Conservation (phyloP, 805 yeast genomes). For the Starmerella asiatica region DNA sequence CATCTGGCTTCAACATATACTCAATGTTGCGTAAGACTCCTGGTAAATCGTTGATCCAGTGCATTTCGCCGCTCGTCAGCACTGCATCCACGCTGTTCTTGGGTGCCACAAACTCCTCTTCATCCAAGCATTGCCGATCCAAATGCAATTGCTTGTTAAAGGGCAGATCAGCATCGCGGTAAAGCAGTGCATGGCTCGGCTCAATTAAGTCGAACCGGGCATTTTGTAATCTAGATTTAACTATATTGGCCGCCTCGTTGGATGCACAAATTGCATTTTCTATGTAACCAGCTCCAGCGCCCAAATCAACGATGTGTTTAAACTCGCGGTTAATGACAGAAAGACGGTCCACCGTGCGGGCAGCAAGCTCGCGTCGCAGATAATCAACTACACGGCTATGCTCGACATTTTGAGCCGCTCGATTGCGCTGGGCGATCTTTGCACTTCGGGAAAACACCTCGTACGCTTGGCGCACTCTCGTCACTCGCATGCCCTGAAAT, state of each 20-base stretch:
- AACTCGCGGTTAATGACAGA: constrained; percentile 58
- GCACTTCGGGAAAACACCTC: constrained; percentile 51
- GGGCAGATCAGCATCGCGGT: constrained; percentile 36
- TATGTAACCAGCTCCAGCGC: constrained; percentile 58
- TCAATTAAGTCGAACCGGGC: constrained; percentile 54
- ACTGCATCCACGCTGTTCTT: constrained; percentile 52
- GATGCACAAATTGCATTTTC: constrained; percentile 31
- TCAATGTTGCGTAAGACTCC: constrained; percentile 43
- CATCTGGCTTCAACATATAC: constrained; percentile 57
- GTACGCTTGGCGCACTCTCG: constrained; percentile 17
- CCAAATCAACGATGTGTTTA: constrained; percentile 51
- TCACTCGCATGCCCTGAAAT: neutral
- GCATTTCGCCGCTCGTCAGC: constrained; percentile 56
- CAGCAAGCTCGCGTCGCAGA: constrained; percentile 59
- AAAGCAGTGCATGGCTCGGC: constrained; percentile 39
- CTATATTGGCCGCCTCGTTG: constrained; percentile 39
- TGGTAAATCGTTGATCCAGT: constrained; percentile 84
- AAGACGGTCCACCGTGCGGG: constrained; percentile 58
- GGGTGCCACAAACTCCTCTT: constrained; percentile 33
- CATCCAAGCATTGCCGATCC: constrained; percentile 48
- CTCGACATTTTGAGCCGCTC: constrained; percentile 36
- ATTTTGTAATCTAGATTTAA: constrained; percentile 34
- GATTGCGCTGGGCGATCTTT: constrained; percentile 47
- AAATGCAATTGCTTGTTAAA: constrained; percentile 37
- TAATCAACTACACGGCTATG: constrained; percentile 51